Conservation (phyloP, 148 eudicot genomes). For the Silene conica region DNA sequence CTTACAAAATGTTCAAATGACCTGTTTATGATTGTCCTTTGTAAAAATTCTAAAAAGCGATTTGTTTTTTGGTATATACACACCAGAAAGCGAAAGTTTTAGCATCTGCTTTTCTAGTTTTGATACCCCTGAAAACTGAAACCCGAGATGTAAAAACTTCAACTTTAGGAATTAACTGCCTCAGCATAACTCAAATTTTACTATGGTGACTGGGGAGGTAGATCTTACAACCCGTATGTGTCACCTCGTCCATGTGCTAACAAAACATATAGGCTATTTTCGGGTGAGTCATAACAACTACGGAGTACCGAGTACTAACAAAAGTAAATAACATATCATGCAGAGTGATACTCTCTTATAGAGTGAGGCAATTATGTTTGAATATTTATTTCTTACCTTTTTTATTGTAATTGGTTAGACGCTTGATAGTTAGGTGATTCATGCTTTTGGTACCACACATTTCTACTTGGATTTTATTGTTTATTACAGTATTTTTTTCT, state of each 20-base stretch:
- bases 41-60: slow-evolving; percentile 24
- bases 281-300: background rate
- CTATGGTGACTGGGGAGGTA: background rate
- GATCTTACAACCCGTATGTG: background rate
- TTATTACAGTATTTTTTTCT: background rate
- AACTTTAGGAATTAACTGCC: background rate
- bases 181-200: background rate
- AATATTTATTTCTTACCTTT: background rate
- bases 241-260: too few species aligned
- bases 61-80: slow-evolving; percentile 17
- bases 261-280: background rate
- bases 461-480: background rate
- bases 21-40: slow-evolving; percentile 38
- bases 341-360: background rate
- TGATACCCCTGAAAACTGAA: background rate
- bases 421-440: slow-evolving; percentile 8
- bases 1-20: slow-evolving; percentile 36
- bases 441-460: slow-evolving; percentile 21
- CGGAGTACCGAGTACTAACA: background rate
- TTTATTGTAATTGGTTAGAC: slow-evolving; percentile 1
- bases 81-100: slow-evolving; percentile 27
- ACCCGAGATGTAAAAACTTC: background rate
- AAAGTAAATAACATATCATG: background rate
- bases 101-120: slow-evolving; percentile 22
- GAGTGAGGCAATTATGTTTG: background rate